Evolutionary conservation across 225 moss, liverwort and hornwort genomes (phyloP).

Genomic region (Straminergon stramineum): DNA sequence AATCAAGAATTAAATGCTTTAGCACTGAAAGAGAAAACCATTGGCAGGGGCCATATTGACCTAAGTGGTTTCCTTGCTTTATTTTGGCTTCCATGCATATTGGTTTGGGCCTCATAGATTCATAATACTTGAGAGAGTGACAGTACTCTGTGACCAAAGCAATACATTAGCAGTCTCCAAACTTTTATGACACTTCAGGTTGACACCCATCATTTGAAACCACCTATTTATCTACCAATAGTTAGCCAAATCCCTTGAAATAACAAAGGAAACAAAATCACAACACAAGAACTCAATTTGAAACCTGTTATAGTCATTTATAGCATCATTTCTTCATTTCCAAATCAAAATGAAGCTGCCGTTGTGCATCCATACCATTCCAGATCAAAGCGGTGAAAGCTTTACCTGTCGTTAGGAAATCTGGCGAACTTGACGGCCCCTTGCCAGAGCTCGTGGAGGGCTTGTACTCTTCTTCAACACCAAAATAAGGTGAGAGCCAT

Average conservation of each 20-base stretch:
- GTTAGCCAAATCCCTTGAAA: not conserved
- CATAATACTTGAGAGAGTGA: not conserved
- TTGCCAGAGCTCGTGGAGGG: not conserved
- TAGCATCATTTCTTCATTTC: not conserved
- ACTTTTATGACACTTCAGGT: too few species aligned
- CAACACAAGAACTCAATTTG: not conserved
- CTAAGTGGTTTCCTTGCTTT: rapidly evolving
- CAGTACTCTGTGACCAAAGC: not conserved
- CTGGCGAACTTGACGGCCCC: not conserved
- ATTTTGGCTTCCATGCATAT: not conserved
- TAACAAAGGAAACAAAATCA: not conserved
- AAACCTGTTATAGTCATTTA: rapidly evolving
- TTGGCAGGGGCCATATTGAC: not conserved
- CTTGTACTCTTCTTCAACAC: not conserved
- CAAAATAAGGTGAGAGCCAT: not conserved
- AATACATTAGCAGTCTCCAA: not conserved
- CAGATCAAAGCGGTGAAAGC: not conserved
- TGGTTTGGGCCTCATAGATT: not conserved
- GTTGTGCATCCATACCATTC: too few species aligned
- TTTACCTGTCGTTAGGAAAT: not conserved
- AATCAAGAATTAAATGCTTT: not conserved
- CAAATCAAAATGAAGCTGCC: not conserved
- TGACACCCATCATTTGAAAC: not conserved
- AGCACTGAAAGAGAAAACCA: not conserved
- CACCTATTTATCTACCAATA: not conserved